Conservation (phyloP, 805 yeast genomes). For the Kregervanrija pseudodelftensis region DNA sequence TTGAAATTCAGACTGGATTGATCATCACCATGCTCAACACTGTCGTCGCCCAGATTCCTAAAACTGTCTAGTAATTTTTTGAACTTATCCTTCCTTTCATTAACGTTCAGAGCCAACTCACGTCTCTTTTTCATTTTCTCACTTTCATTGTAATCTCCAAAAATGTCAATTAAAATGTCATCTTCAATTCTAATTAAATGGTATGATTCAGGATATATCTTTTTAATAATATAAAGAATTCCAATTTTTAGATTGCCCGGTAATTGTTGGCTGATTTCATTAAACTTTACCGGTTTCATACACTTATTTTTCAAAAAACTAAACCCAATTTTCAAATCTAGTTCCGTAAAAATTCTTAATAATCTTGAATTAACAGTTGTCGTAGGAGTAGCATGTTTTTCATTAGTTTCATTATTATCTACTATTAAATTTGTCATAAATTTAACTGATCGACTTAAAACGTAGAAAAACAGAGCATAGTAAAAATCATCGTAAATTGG, state of each 20-base stretch:
- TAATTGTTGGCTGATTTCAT: not conserved
- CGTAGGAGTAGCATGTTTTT: too few species aligned
- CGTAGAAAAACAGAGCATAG: too few species aligned
- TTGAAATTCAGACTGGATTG: too few species aligned
- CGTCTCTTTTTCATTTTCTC: not conserved
- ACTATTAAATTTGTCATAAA: too few species aligned
- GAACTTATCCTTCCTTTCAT: not conserved
- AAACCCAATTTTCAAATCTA: constrained; percentile 1
- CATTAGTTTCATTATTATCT: too few species aligned
- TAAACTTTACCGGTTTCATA: not conserved
- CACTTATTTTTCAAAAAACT: not conserved
- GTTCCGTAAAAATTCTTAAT: not conserved
- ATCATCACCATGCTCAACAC: too few species aligned
- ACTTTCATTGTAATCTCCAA: too few species aligned
- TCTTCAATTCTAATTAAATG: not conserved
- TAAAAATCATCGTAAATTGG: too few species aligned
- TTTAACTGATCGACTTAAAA: too few species aligned
- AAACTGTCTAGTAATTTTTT: not conserved
- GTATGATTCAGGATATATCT: constrained; percentile 3
- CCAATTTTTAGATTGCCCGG: not conserved
- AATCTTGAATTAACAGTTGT: too few species aligned
- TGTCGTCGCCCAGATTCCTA: too few species aligned
- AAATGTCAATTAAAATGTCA: too few species aligned
- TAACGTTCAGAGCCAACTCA: not conserved
- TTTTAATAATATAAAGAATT: not conserved